Base-by-base conservation (phyloP, 352 stramenopile genomes). In the Globisporangium parvum region DNA sequence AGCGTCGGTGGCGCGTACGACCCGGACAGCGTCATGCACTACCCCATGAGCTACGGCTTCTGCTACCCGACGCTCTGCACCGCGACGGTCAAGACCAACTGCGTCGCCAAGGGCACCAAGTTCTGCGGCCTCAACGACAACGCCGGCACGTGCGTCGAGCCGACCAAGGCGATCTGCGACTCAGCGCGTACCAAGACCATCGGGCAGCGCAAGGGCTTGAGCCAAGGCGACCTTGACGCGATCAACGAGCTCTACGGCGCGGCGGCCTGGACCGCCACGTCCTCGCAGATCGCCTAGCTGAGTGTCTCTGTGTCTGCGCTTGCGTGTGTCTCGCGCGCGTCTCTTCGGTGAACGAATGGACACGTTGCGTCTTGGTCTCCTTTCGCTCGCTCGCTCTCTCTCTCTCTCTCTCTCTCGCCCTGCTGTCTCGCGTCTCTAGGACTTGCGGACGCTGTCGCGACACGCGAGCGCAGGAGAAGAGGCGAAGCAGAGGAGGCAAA, bases 101-200 rank as follows among this genome's bases (percentile, higher is more conserved):
- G 80, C 47, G 77, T 91, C 8, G 39, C 67, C 2, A 26, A 60
- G 5, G 73, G 67, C 47, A 85, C 77, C 14, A 77, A 60, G 49
- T 91, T 91, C 59, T 92, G 82, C 54, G 77, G 85, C 42, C 60
- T 92, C 41, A 88, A 91, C 60, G 77, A 88, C 64, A 61, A 88
- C 53, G 42, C 50, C 2, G 55, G 73, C 53, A 62, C 71, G 37
- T 92, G 82, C 57, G 74, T 74, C 11, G 73, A 87, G 57, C 77
- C 84, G 31, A 79, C 72, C 14, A 59, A 81, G 51, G 54, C 55
- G 1, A 53, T 90, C 21, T 92, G 82, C 58, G 77, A 92, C 53
- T 56, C 69, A 21, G 55, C 63, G 20, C 68, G 71, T 21, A 87
- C 79, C 15, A 67, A 71, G 20, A 75, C 57, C 12, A 85, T 92